Base-by-base conservation (phyloP, 352 stramenopile genomes). In the Pythium sp. region DNA sequence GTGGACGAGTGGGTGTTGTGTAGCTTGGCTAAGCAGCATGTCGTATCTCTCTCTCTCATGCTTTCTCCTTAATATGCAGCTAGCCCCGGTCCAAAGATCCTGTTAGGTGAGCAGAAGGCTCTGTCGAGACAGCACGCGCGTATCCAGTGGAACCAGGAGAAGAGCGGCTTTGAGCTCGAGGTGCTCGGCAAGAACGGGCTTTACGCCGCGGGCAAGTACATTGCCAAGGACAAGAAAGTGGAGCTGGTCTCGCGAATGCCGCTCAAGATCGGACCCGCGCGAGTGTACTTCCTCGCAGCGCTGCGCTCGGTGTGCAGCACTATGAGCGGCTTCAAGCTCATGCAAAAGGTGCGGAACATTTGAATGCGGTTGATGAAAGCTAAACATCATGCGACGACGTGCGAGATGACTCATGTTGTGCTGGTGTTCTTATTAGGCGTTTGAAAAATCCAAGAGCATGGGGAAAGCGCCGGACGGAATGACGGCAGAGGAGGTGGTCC, bases 161-260 rank as follows among this genome's bases (percentile, higher is more conserved):
- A 90, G 62, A 84, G 82, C 62, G 84, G 81, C 72, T 93, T 95
- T 57, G 84, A 95, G 71, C 55, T 95, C 47, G 69, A 81, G 51
- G 91, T 86, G 70, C 70, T 95, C 6, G 87, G 87, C 59, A 95
- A 95, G 73, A 95, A 95, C 70, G 86, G 86, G 24, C 78, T 95
- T 58, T 92, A 89, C 56, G 84, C 78, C 15, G 75, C 79, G 41
- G 87, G 87, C 63, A 86, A 82, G 58, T 88, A 82, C 61, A 74
- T 95, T 36, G 60, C 75, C 43, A 94, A 94, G 73, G 87, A 92
- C 70, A 73, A 86, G 62, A 91, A 75, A 14, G 66, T 95, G 57
- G 86, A 84, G 32, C 71, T 95, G 15, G 73, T 70, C 11, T 90
- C 77, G 32, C 89, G 86, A 64, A 87, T 88, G 80, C 82, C 87